phyloP scores from a whole-genome alignment of 1,284 basidiomycete species.

The Tausonia pullulans region DNA sequence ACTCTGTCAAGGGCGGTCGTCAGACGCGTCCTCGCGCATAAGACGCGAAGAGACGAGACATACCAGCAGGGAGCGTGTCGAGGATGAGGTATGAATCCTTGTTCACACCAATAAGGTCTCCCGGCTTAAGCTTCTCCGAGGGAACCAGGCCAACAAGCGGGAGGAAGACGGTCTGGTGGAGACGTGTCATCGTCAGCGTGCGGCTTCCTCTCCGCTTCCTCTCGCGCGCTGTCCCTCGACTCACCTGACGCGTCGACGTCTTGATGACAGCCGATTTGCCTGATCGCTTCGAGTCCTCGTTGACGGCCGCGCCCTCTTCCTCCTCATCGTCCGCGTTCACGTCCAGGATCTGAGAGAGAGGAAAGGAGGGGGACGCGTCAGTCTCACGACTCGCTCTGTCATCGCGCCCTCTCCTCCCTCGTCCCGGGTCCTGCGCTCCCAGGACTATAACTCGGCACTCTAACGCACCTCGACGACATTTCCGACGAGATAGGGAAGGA shows the following conservation, averaged over 20 bases:
- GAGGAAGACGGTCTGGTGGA: constrained; percentile 74
- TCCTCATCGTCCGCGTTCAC: constrained; percentile 73
- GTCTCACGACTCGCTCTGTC: background rate
- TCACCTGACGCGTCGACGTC: constrained; percentile 78
- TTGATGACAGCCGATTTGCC: constrained; percentile 99
- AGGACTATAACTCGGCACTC: too few species aligned
- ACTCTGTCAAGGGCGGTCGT: constrained; percentile 42
- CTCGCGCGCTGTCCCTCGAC: constrained; percentile 9
- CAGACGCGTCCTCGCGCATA: background rate
- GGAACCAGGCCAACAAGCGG: constrained; percentile 96
- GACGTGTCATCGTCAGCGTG: constrained; percentile 4
- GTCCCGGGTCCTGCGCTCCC: background rate
- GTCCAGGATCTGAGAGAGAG: constrained; percentile 62
- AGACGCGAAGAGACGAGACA: constrained; percentile 9
- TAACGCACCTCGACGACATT: constrained; percentile 79
- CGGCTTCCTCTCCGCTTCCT: too few species aligned
- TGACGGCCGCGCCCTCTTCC: constrained; percentile 86
- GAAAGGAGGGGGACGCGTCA: background rate
- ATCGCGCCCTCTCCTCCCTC: background rate
- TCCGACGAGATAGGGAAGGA: constrained; percentile 92
- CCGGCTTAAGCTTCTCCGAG: constrained; percentile 73
- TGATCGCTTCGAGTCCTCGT: constrained; percentile 85
- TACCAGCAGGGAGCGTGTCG: constrained; percentile 58
- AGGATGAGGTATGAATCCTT: constrained; percentile 98
- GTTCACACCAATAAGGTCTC: constrained; percentile 96